phyloP scores from a whole-genome alignment of 2,329 filamentous ascomycete genomes.

The Cladosporium colombiae region DNA sequence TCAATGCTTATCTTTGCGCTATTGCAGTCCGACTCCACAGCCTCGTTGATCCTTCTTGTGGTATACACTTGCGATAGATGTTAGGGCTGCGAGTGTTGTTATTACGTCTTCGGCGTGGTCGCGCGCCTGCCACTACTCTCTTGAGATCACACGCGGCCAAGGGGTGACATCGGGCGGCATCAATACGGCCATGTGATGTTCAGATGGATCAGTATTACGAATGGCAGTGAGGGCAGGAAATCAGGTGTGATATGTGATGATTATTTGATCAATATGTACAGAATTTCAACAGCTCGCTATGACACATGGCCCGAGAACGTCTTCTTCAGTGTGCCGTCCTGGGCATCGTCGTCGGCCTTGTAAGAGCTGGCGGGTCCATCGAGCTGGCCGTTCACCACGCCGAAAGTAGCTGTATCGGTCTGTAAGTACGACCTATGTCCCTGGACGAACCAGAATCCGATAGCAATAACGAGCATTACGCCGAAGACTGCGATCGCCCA shows the following conservation, averaged over 20 bases:
- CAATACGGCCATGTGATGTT: not conserved
- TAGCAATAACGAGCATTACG: conserved; percentile 20
- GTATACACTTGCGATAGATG: not conserved
- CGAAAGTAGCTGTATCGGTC: conserved; percentile 14
- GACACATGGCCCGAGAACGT: conserved; percentile 2
- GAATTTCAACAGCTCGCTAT: conserved; percentile 6
- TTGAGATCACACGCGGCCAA: not conserved
- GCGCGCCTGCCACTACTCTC: not conserved
- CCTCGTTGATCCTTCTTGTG: not conserved
- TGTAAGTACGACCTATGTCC: conserved; percentile 16
- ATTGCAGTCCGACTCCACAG: not conserved
- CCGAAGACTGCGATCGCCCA: conserved; percentile 23
- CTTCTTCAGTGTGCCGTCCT: conserved; percentile 12
- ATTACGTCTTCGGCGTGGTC: not conserved
- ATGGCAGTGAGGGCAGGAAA: not conserved
- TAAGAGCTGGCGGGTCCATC: not conserved
- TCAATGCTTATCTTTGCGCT: not conserved
- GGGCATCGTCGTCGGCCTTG: conserved; percentile 7
- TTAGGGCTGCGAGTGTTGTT: not conserved
- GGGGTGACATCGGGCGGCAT: not conserved
- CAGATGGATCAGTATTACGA: not conserved
- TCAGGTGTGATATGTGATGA: not conserved
- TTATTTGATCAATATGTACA: not conserved
- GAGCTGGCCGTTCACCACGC: conserved; percentile 13
- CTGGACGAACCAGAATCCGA: conserved; percentile 22